Evolutionary conservation across 179 eudicot genomes (phyloP).

Genomic region (Nepenthes alata): DNA sequence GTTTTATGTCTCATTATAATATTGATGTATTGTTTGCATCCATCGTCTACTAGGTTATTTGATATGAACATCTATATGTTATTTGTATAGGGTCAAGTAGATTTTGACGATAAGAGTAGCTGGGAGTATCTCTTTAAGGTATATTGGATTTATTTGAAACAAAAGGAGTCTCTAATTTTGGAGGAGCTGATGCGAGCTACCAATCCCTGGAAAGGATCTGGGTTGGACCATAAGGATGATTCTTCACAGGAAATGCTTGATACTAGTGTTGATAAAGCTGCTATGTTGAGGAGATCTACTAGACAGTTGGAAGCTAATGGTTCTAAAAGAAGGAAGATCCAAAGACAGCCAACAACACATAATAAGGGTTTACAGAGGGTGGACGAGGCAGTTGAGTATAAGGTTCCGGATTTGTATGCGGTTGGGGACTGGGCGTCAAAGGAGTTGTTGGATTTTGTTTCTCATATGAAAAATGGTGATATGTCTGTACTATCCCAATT

Average conservation of each 20-base stretch:
- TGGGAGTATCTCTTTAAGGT: constrained; percentile 95
- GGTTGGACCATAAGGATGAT: constrained; percentile 31
- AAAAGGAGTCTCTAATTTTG: constrained; percentile 48
- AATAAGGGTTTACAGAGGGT: constrained; percentile 15
- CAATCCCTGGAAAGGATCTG: constrained; percentile 61
- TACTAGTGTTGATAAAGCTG: constrained; percentile 18
- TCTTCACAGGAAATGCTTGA: constrained; percentile 26
- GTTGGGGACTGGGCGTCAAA: constrained; percentile 75
- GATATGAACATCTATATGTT: neutral
- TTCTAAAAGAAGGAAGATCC: constrained; percentile 49
- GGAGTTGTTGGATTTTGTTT: constrained; percentile 3
- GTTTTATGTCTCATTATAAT: too few relatives aligned
- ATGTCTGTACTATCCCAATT: neutral
- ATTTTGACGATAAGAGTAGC: constrained; percentile 80
- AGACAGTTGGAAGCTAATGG: constrained; percentile 18
- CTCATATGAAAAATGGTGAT: constrained; percentile 1
- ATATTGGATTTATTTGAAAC: constrained; percentile 66
- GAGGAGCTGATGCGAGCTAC: constrained; percentile 63
- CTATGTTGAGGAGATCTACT: neutral
- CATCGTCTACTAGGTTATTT: neutral
- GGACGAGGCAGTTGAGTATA: constrained; percentile 21
- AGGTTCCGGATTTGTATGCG: constrained; percentile 13
- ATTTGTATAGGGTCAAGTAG: constrained; percentile 52
- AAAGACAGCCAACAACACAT: constrained; percentile 35
- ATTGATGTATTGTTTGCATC: too few relatives aligned